A percentile compares a stretch with the other conserved stretches of the same genome.
Conservation (phyloP, 2,329 filamentous ascomycete genomes). For the Talaromyces sp. region DNA sequence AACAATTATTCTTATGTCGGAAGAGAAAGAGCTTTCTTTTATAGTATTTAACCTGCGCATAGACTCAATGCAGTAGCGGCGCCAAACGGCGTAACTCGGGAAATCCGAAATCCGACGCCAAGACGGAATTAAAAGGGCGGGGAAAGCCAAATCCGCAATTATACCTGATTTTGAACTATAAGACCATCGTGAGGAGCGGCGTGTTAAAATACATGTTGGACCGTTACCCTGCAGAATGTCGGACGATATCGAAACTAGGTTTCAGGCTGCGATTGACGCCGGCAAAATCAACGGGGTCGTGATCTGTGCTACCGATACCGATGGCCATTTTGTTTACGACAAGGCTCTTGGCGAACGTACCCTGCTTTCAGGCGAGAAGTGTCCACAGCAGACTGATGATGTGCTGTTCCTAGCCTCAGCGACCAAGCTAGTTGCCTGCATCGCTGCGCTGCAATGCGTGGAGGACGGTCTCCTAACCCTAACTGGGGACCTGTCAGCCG, state of each 20-base stretch:
- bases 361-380: slow-evolving; percentile 37
- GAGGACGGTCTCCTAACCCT: slow-evolving; percentile 48
- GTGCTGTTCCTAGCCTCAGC: slow-evolving; percentile 20
- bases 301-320: slow-evolving; percentile 36
- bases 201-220: not conserved
- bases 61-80: too few species aligned
- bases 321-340: slow-evolving; percentile 37
- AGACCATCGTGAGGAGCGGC: not conserved
- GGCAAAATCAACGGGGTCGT: slow-evolving; percentile 43
- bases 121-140: too few species aligned
- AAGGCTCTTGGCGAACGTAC: slow-evolving; percentile 37
- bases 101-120: too few species aligned
- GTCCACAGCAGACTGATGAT: slow-evolving; percentile 31
- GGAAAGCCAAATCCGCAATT: too few species aligned
- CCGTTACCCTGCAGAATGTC: slow-evolving; percentile 9
- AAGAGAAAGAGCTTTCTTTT: too few species aligned
- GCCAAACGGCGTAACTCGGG: too few species aligned
- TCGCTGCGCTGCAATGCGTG: slow-evolving; percentile 52
- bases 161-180: too few species aligned
- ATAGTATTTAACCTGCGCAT: too few species aligned
- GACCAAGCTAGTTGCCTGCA: slow-evolving; percentile 46
- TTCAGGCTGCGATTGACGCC: slow-evolving; percentile 38
- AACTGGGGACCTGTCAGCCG: slow-evolving; percentile 39
- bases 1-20: too few species aligned
- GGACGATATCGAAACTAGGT: slow-evolving; percentile 32